A percentile compares a stretch with the other conserved stretches of the same genome.
Conservation (phyloP, 805 yeast genomes). For the Starmerella geochares region DNA sequence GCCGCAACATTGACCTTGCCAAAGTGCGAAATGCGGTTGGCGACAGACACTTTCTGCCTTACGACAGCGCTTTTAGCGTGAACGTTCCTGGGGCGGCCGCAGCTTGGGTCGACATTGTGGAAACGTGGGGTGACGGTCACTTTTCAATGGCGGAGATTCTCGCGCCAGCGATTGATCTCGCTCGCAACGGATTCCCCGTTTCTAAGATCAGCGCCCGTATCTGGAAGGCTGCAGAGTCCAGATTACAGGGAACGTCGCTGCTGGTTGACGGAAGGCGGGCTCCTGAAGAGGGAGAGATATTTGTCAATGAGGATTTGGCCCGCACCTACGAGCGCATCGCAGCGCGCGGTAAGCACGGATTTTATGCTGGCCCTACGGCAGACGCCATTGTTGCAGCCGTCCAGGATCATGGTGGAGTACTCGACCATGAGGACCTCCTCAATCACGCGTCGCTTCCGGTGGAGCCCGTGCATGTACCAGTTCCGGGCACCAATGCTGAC, state of each 20-base stretch:
- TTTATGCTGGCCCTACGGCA: constrained; percentile 63
- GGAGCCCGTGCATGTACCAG: constrained; percentile 45
- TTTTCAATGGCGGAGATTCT: constrained; percentile 46
- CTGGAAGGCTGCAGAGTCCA: constrained; percentile 40
- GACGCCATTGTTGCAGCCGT: constrained; percentile 50
- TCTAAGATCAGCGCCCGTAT: constrained; percentile 45
- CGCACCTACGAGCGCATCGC: constrained; percentile 44
- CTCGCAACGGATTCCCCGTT: constrained; percentile 58
- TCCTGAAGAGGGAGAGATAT: constrained; percentile 52
- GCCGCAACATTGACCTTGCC: constrained; percentile 36
- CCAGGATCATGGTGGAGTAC: constrained; percentile 44
- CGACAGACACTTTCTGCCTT: constrained; percentile 41
- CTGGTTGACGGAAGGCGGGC: constrained; percentile 32
- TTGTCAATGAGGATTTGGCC: constrained; percentile 46
- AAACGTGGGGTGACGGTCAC: constrained; percentile 63
- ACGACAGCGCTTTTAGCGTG: constrained; percentile 46
- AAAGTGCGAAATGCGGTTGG: constrained; percentile 31
- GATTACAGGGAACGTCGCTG: constrained; percentile 34
- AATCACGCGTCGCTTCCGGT: constrained; percentile 52
- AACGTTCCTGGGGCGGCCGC: constrained; percentile 75
- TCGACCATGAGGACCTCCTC: constrained; percentile 47
- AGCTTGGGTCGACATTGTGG: constrained; percentile 65
- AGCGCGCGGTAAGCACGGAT: constrained; percentile 50
- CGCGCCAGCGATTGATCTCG: constrained; percentile 44
- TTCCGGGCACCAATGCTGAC: constrained; percentile 39